Evolutionary conservation across 2,329 filamentous ascomycete species (phyloP), one percentile per base, ranked within the genome.

Genomic region (Dactylellina cionopaga): DNA sequence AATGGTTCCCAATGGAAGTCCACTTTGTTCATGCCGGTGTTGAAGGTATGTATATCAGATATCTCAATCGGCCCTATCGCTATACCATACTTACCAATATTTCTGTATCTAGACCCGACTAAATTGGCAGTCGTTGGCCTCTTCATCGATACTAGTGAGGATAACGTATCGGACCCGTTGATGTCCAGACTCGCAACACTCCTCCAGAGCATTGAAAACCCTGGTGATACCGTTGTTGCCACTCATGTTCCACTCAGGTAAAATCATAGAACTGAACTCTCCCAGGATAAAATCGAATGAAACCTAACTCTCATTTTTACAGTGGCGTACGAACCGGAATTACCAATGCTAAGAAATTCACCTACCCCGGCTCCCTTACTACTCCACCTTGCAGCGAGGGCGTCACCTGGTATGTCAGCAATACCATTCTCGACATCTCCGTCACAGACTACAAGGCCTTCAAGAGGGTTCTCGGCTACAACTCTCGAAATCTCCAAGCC

Each of bases 321-420:
- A 76, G 74, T 5, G 54, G 66, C 9, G 68, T 76, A 10, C 58
- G 54, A 24, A 70, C 65, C 19, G 65, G 37, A 15, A 71, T 64
- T 27, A 66, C 65, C 19, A 37, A 27, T 17, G 58, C 59, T 17
- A 71, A 70, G 56, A 69, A 74, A 22, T 74, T 47, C 51, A 81
- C 79, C 22, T 83, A 85, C 77, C 77, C 80, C 1, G 83, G 83
- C 24, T 84, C 83, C 2, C 79, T 85, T 33, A 85, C 83, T 10
- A 84, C 83, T 6, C 83, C 83, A 17, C 83, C 83, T 1, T 85
- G 83, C 79, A 79, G 78, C 11, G 83, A 85, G 76, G 81, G 80
- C 19, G 83, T 85, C 27, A 77, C 77, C 69, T 85, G 83, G 83
- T 80, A 83, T 58, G 83, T 85, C 5, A 80, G 68, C 52, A 72